Base-by-base conservation (phyloP, 148 eudicot species). In the Chenopodium album region DNA sequence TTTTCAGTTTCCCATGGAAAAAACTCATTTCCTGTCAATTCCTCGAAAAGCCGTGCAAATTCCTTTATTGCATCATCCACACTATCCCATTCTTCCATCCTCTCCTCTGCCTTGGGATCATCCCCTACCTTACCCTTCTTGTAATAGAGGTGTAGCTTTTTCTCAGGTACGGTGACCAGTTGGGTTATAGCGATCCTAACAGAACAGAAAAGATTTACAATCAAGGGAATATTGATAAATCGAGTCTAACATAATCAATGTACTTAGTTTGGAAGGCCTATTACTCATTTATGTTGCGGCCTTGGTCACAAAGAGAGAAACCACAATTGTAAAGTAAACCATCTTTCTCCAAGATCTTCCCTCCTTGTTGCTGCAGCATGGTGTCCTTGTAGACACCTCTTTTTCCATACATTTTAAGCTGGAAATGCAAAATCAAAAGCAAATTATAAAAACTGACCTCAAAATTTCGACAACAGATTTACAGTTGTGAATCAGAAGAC, bases 1-100 rank as follows among this genome's bases (percentile, higher is more conserved):
- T 93, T 95, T 83, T 93, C 98, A 63, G 81, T 93, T 76, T 93
- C 95, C 98, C 98, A 95, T 1, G 90, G 93, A 75, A 86, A 85
- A 54, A 95, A 93, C 74, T 93, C 89, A 6, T 92, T 93, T 44
- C 95, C 97, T 0, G 98, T 93, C 1, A 93, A 64, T 78, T 91
- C 97, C 80, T 95, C 90, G 13, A 93, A 95, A 26, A 89, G 88
- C 66, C 89, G 80, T 23, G 88, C 90, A 26, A 95, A 95, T 83
- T 95, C 94, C 62, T 85, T 81, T 19, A 93, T 76, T 4, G 93
- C 94, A 59, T 77, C 85, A 7, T 91, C 88, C 0, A 76, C 85
- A 66, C 85, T 82, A 28, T 91, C 93, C 89, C 90, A 86, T 77
- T 89, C 92, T 67, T 93, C 95, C 9, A 90, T 85, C 75, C 85